Evolutionary conservation across 805 yeast genomes (phyloP).

Genomic region (Cyberlindnera samutprakarnensis): DNA sequence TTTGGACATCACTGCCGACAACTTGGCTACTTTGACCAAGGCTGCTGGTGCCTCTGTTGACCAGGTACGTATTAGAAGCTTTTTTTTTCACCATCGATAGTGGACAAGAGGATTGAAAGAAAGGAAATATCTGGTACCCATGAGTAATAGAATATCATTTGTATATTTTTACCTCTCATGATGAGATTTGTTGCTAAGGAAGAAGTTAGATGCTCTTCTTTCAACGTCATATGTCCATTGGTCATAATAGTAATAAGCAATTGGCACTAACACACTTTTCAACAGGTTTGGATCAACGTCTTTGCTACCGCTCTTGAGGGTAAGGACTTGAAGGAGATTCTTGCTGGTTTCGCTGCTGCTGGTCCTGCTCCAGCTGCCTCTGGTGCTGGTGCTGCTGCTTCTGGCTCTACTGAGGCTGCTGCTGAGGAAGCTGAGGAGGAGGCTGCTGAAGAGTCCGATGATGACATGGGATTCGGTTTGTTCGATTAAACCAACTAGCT

Average conservation of each 20-base stretch:
- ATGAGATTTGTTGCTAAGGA: too few relatives aligned
- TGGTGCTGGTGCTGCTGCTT: constrained; percentile 39
- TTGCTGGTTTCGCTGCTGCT: constrained; percentile 47
- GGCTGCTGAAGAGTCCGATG: constrained; percentile 67
- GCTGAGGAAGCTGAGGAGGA: constrained; percentile 55
- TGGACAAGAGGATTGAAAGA: neutral
- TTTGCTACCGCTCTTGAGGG: constrained; percentile 79
- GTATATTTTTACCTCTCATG: too few relatives aligned
- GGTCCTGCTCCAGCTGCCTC: constrained; percentile 45
- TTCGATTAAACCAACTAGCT: constrained; percentile 52
- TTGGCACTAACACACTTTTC: constrained; percentile 16
- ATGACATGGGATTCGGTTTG: constrained; percentile 88
- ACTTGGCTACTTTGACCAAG: constrained; percentile 61
- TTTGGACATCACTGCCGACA: constrained; percentile 82
- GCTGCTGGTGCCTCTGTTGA: constrained; percentile 79
- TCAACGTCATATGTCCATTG: too few relatives aligned
- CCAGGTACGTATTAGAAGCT: constrained; percentile 23
- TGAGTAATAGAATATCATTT: too few relatives aligned
- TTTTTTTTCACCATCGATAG: constrained; percentile 1
- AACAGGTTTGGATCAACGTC: constrained; percentile 67
- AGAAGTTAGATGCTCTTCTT: too few relatives aligned
- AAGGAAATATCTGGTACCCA: too few relatives aligned
- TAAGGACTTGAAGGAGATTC: constrained; percentile 64
- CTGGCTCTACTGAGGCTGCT: constrained; percentile 43
- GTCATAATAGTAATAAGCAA: too few relatives aligned